Percentiles rank a stretch among this genome's conserved stretches.
These are phyloP conservation scores for Takashimella tepidaria DNA, from an alignment of 1,284 basidiomycete species.

Conservation along the genomic window DNA sequence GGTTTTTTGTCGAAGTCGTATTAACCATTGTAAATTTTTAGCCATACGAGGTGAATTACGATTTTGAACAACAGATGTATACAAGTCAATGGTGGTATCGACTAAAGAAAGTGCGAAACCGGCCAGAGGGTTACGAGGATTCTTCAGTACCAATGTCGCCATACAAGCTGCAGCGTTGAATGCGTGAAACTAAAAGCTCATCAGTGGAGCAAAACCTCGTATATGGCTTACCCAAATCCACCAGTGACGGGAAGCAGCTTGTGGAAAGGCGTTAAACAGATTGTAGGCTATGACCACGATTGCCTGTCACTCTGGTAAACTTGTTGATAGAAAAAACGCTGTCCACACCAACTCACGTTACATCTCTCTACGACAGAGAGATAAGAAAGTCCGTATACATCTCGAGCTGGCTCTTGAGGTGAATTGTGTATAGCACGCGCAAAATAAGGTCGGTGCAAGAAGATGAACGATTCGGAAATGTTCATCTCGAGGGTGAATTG, in stretches of 20 bases:
- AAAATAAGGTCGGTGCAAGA: slow-evolving; percentile 15
- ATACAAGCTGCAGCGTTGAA: slow-evolving; percentile 2
- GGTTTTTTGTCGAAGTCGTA: neutral
- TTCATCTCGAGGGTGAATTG: slow-evolving; percentile 13
- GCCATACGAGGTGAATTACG: slow-evolving; percentile 1
- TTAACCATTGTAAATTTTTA: slow-evolving; percentile 7
- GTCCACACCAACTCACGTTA: slow-evolving; percentile 3
- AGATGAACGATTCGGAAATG: slow-evolving; percentile 8
- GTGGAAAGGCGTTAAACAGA: slow-evolving; percentile 7
- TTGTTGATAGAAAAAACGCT: too few relatives aligned
- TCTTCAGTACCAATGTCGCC: slow-evolving; percentile 11
- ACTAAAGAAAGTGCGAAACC: slow-evolving; percentile 7
- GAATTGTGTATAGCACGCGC: slow-evolving; percentile 10
- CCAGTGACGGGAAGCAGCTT: slow-evolving; percentile 3
- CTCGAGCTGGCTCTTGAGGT: slow-evolving; percentile 9
- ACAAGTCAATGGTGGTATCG: slow-evolving; percentile 9
- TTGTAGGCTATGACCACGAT: slow-evolving; percentile 10
- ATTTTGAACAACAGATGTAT: slow-evolving; percentile 4
- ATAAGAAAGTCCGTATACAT: slow-evolving; percentile 10
- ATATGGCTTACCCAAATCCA: slow-evolving; percentile 4
- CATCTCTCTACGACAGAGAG: slow-evolving; percentile 15
- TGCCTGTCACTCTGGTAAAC: slow-evolving; percentile 7
- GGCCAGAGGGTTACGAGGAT: slow-evolving; percentile 9
- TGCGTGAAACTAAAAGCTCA: slow-evolving; percentile 1
- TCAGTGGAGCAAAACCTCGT: neutral